These are phyloP conservation scores for Stachybotrys elegans DNA, from an alignment of 2,329 filamentous ascomycete genomes.

Conservation along the genomic window DNA sequence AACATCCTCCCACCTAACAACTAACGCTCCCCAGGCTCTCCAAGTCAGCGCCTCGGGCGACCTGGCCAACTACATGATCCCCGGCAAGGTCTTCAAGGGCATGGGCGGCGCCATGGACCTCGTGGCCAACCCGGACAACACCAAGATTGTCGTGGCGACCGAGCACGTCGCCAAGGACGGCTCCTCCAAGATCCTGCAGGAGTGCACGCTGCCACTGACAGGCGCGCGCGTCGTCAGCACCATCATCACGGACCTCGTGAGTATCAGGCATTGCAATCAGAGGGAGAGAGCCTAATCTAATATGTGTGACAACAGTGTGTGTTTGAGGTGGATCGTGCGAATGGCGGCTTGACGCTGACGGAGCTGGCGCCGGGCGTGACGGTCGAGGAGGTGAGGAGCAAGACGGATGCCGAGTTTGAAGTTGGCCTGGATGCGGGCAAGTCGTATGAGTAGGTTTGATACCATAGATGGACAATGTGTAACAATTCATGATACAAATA, in stretches of 20 bases:
- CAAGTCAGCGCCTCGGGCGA: conserved; percentile 77
- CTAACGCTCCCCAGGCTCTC: conserved; percentile 43
- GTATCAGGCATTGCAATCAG: too few species aligned
- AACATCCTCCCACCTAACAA: conserved; percentile 1
- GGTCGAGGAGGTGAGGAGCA: conserved; percentile 62
- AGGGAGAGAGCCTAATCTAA: too few species aligned
- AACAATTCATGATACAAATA: too few species aligned
- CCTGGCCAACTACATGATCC: conserved; percentile 86
- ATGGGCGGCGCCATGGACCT: conserved; percentile 79
- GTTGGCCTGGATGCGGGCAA: conserved; percentile 54
- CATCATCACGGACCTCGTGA: conserved; percentile 68
- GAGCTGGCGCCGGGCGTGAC: conserved; percentile 65
- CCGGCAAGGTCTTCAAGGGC: conserved; percentile 81
- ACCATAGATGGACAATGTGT: too few species aligned
- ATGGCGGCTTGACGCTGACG: conserved; percentile 60
- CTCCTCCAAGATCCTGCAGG: conserved; percentile 59
- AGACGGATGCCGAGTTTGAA: conserved; percentile 64
- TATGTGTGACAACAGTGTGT: too few species aligned
- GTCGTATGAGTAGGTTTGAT: conserved; percentile 26
- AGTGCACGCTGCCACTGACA: conserved; percentile 60
- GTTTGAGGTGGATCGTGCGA: conserved; percentile 60
- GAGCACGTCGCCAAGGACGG: conserved; percentile 68
- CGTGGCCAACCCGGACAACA: conserved; percentile 64
- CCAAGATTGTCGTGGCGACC: conserved; percentile 67
- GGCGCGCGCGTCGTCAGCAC: conserved; percentile 64